Base-by-base conservation (phyloP, 2,329 filamentous ascomycete species). In the Fusarium nelsonii region DNA sequence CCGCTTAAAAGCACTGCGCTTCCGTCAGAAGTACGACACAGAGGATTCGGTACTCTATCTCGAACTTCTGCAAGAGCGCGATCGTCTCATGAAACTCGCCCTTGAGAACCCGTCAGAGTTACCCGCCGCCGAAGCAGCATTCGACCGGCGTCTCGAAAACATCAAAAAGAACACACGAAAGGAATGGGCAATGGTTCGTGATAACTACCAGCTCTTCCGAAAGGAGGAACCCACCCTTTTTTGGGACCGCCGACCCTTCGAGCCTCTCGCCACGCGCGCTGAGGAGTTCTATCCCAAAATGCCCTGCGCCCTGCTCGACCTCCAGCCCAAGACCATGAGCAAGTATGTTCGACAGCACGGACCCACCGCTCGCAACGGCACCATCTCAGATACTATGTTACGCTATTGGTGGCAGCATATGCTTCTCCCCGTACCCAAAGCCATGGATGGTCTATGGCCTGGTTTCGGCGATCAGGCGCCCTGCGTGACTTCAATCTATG, bases 231-330 rank as follows among this genome's bases (percentile, higher is more conserved):
- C 88, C 0, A 72, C 84, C 1, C 77, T 95, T 5, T 73, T 83
- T 28, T 94, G 90, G 88, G 93, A 97, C 77, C 84, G 86, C 2
- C 88, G 94, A 16, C 80, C 82, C 3, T 89, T 88, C 73, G 92
- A 97, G 73, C 91, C 93, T 0, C 81, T 97, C 16, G 78, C 81
- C 26, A 85, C 87, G 4, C 63, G 81, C 6, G 52, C 78, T 0
- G 74, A 84, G 1, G 94, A 97, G 69, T 90, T 93, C 73, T 92
- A 84, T 76, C 93, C 92, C 2, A 81, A 84, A 26, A 78, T 83
- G 10, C 80, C 83, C 8, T 81, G 88, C 57, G 79, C 82, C 12
- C 85, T 95, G 5, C 76, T 94, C 16, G 91, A 94, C 76, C 81
- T 93, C 61, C 86, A 90, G 68, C 91, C 92, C 5, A 84, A 85